Percentiles rank a stretch among this genome's conserved stretches.
phyloP scores from a whole-genome alignment of 2,329 filamentous ascomycete species.

The Fusarium albosuccineum region DNA sequence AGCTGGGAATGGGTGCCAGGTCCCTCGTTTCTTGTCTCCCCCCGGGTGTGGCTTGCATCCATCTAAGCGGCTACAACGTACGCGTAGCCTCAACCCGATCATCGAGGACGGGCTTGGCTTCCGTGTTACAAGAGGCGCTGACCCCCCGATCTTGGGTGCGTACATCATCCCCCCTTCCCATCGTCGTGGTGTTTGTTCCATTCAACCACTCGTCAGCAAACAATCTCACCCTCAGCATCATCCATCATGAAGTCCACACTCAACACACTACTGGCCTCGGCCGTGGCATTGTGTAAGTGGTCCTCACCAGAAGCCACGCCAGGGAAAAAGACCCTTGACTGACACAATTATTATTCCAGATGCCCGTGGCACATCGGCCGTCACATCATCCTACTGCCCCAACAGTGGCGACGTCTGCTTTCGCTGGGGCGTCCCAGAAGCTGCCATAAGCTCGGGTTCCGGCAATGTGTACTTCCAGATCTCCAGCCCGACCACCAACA shows the following conservation, averaged over 20 bases:
- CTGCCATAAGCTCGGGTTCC: slow-evolving; percentile 60
- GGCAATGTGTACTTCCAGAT: slow-evolving; percentile 74
- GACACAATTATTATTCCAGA: slow-evolving; percentile 35
- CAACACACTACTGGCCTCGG: slow-evolving; percentile 28
- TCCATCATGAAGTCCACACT: slow-evolving; percentile 38
- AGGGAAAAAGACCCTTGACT: neutral
- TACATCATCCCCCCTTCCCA: slow-evolving; percentile 30
- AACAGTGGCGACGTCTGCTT: slow-evolving; percentile 62
- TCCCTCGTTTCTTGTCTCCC: neutral
- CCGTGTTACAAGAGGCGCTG: slow-evolving; percentile 14
- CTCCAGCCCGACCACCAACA: slow-evolving; percentile 63
- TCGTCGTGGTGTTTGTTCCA: slow-evolving; percentile 14
- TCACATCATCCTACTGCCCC: slow-evolving; percentile 57
- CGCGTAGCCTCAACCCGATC: slow-evolving; percentile 11
- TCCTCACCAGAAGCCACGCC: neutral
- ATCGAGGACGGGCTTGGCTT: slow-evolving; percentile 24
- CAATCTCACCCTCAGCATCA: neutral
- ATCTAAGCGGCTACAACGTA: slow-evolving; percentile 15
- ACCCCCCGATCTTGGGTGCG: slow-evolving; percentile 24
- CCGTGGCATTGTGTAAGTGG: slow-evolving; percentile 39
- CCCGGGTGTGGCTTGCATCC: slow-evolving; percentile 28
- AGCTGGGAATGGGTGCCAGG: neutral
- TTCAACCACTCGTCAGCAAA: neutral
- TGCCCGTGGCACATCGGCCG: slow-evolving; percentile 38
- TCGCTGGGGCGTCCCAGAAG: slow-evolving; percentile 66